These are phyloP conservation scores for Achaetomium macrosporum DNA, from an alignment of 2,329 filamentous ascomycete genomes.

Conservation along the genomic window DNA sequence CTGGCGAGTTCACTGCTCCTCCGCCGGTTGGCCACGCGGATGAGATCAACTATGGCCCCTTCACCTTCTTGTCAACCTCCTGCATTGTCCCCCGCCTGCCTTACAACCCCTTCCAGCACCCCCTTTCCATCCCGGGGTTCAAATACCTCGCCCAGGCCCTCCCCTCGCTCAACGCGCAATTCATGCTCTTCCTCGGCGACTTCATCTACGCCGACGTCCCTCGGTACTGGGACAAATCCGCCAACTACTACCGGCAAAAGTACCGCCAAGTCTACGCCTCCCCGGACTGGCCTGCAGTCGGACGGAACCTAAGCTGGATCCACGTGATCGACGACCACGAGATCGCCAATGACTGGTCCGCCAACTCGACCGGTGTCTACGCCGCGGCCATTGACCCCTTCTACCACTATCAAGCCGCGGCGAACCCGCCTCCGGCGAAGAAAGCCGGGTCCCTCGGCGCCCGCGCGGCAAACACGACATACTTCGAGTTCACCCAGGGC, in stretches of 20 bases:
- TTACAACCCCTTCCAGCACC: constrained; percentile 77
- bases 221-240: constrained; percentile 63
- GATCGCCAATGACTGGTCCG: constrained; percentile 88
- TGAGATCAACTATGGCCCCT: constrained; percentile 57
- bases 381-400: constrained; percentile 76
- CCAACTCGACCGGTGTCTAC: constrained; percentile 76
- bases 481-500: constrained; percentile 84
- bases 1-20: constrained; percentile 73
- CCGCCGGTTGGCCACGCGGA: constrained; percentile 62
- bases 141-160: constrained; percentile 69
- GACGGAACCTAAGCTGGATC: constrained; percentile 86
- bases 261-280: constrained; percentile 96
- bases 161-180: constrained; percentile 65
- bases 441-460: constrained; percentile 37
- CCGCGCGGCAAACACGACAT: constrained; percentile 55
- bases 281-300: constrained; percentile 76
- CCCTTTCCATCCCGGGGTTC: constrained; percentile 76
- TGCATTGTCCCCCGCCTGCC: constrained; percentile 91
- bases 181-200: constrained; percentile 77
- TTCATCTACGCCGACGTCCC: constrained; percentile 93
- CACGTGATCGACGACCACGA: constrained; percentile 97
- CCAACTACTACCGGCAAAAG: constrained; percentile 77
- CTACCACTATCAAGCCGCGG: constrained; percentile 74
- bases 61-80: constrained; percentile 87
- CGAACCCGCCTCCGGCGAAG: constrained; percentile 70